phyloP scores from a whole-genome alignment of 768 basidiomycete species.

The Pleurotus ostreatus region DNA sequence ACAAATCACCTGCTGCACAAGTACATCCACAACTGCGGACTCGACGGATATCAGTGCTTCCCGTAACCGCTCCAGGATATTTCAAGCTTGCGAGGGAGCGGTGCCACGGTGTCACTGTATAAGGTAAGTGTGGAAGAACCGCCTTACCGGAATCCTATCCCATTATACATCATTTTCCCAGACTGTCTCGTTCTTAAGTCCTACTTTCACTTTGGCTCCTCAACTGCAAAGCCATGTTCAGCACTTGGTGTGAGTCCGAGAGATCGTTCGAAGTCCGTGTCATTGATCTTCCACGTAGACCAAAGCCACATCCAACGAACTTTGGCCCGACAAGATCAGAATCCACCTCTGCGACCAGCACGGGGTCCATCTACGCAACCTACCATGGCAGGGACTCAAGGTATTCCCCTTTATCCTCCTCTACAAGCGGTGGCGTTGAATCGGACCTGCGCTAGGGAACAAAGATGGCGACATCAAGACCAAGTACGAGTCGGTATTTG shows the following conservation, averaged over 20 bases:
- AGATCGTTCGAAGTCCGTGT: neutral
- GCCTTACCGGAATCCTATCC: neutral
- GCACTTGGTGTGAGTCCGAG: conserved; percentile 2
- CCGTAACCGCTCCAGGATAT: neutral
- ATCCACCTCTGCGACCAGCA: neutral
- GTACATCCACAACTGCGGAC: no score
- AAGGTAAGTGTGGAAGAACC: neutral
- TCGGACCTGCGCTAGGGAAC: neutral
- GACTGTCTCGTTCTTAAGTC: neutral
- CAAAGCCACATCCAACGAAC: conserved; percentile 3
- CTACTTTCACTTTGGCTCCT: neutral
- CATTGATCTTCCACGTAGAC: neutral
- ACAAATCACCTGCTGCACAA: no score
- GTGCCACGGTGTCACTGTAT: neutral
- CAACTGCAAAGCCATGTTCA: conserved; percentile 2
- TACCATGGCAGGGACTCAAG: neutral
- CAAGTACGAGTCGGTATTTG: conserved; percentile 81
- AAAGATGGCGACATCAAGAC: conserved; percentile 43
- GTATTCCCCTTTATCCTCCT: neutral
- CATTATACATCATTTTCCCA: conserved; percentile 3
- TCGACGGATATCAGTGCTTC: no score
- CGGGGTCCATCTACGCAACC: neutral
- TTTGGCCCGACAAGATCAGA: neutral
- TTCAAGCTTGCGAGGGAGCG: neutral
- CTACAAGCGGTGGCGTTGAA: neutral